A percentile compares a stretch with the other conserved stretches of the same genome.
These are phyloP conservation scores for Eucalyptus pauciflora DNA, from an alignment of 345 rosid genomes.

Conservation along the genomic window DNA sequence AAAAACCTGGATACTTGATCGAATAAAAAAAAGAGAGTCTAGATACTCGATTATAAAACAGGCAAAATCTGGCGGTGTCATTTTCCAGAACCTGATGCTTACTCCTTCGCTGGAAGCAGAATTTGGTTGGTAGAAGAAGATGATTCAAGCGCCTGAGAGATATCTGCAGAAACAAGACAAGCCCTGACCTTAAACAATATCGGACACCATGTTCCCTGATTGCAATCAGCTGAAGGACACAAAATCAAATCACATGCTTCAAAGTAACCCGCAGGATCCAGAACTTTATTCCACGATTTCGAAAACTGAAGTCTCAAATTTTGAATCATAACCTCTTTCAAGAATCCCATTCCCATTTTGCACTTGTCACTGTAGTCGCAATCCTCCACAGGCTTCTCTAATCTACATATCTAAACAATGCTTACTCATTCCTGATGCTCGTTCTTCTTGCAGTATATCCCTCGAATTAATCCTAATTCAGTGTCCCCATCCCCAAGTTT, in stretches of 20 bases:
- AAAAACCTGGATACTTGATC: neutral
- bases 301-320: neutral
- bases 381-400: neutral
- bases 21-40: no score
- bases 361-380: neutral
- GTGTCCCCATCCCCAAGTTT: neutral
- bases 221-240: neutral
- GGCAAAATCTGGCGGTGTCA: no score
- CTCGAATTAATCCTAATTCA: neutral
- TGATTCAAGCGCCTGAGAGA: neutral
- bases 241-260: neutral
- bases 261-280: neutral
- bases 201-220: neutral
- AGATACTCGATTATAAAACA: no score
- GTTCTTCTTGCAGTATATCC: neutral
- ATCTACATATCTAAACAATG: neutral
- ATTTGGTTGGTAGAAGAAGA: neutral
- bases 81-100: neutral
- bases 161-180: neutral
- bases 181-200: neutral
- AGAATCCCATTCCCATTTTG: neutral
- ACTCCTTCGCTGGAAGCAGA: neutral
- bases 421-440: neutral
- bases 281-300: neutral
- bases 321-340: neutral